Percentiles rank a stretch among this genome's conserved stretches.
phyloP scores from a whole-genome alignment of 2,329 filamentous ascomycete genomes.

The Aspergillus ibericus region DNA sequence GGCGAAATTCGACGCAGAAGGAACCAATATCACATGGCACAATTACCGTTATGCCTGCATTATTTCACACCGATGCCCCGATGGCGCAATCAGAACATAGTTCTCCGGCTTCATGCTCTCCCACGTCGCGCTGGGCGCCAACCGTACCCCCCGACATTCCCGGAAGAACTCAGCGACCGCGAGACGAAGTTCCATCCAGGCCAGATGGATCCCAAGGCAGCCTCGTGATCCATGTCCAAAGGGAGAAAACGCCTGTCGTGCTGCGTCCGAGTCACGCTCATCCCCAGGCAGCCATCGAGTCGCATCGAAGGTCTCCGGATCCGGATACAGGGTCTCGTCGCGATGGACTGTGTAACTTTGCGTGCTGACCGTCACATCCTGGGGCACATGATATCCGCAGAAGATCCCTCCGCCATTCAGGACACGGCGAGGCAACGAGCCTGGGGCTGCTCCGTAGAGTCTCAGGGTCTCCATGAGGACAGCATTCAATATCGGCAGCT shows the following conservation, averaged over 20 bases:
- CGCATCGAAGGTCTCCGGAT: conserved; percentile 53
- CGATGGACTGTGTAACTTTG: conserved; percentile 56
- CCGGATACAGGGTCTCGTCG: conserved; percentile 49
- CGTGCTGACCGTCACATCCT: conserved; percentile 53
- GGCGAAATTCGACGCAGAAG: background rate
- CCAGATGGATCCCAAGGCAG: conserved; percentile 68
- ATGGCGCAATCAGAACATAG: conserved; percentile 45
- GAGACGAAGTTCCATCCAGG: conserved; percentile 56
- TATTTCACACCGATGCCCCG: conserved; percentile 42
- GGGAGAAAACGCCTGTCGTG: conserved; percentile 58
- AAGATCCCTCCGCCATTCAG: conserved; percentile 47
- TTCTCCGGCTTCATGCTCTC: conserved; percentile 45
- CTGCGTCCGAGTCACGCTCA: conserved; percentile 13
- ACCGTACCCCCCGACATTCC: conserved; percentile 20
- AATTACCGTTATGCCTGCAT: background rate
- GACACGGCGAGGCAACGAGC: conserved; percentile 54
- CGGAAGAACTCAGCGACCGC: conserved; percentile 53
- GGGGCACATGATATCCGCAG: conserved; percentile 47
- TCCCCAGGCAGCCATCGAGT: conserved; percentile 50
- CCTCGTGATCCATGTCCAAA: conserved; percentile 67
- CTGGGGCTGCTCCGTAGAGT: conserved; percentile 58
- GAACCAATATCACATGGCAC: background rate
- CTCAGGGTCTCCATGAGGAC: conserved; percentile 61
- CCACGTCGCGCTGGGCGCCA: conserved; percentile 4
- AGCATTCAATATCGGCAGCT: conserved; percentile 56